Evolutionary conservation across 192 early-diverging fungal species (phyloP), one percentile per base, ranked within the genome.

Genomic region (Spizellomyces punctatus): DNA sequence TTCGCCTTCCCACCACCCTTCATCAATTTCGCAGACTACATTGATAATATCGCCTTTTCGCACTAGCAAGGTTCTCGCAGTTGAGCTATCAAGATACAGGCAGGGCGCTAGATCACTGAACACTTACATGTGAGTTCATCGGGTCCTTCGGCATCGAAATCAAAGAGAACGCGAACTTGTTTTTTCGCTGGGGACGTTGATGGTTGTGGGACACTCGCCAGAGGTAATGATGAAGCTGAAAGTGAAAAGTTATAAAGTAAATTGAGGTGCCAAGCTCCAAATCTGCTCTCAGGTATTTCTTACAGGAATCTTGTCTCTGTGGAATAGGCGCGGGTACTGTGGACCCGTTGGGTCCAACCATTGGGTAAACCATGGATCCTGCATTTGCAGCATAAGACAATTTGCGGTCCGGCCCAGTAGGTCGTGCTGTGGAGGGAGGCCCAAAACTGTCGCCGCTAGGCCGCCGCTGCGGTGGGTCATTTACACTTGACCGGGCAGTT

Each of bases 1-100:
- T 77, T 91, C 89, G 27, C 96, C 96, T 43, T 89, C 81, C 94
- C 96, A 96, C 96, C 96, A 99, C 0, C 96, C 96, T 57, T 93
- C 90, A 65, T 96, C 94, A 47, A 96, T 89, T 73, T 93, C 92
- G 55, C 91, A 89, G 5, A 88, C 82, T 1, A 99, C 91, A 36
- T 87, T 86, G 67, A 99, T 90, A 60, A 96, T 84, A 66, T 99
- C 95, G 5, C 94, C 96, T 64, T 86, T 89, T 16, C 86, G 82
- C 44, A 99, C 85, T 56, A 89, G 8, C 6, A 63, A 50, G 66
- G 5, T 55, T 22, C 56, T 46, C 42, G 21, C 44, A 50, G 19
- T 17, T 36, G 0, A 49, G 44, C 66, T 10, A 22, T 46, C 17
- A 47, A 41, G 47, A 56, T 76, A 54, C 42, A 19, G 45, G 16